Evolutionary conservation across 768 basidiomycete species (phyloP), one percentile per base, ranked within the genome.

Genomic region (Boletus barrowsii): DNA sequence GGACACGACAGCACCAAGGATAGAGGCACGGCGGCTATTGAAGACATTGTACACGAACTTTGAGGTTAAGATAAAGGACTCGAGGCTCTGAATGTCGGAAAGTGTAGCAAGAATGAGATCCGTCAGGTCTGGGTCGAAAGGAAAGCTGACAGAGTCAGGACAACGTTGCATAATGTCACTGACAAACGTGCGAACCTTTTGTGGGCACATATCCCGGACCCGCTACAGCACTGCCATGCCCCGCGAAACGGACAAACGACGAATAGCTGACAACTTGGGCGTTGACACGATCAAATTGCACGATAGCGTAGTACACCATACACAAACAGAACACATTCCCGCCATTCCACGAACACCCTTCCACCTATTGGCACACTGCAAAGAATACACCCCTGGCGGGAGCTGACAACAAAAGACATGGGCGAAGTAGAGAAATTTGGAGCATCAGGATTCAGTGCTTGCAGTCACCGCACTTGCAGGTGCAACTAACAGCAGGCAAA

Each of bases 401-500:
- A 17, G 17, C 22, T 17, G 8, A 29, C 26, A 29, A 22, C 26
- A 29, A 29, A 36, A 24, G 22, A 51, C 6, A 17, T 8, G 17
- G 14, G 10, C 35, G 10, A 24, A 14, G 2, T 22, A 22, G 17
- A 24, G 14, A 5, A 33, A 30, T 5, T 17, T 17, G 3, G 10
- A 29, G 26, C 26, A 29, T 29, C 26, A 29, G 26, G 10, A 41
- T 49, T 53, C 30, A 61, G 49, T 58, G 56, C 56, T 58, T 62
- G 62, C 62, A 64, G 43, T 55, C 59, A 36, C 56, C 22, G 37
- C 62, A 64, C 26, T 50, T 57, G 59, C 59, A 63, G 30, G 32
- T 18, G 29, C 62, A 64, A 10, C 62, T 63, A 24, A 24, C 6
- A 6, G 17, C 3, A 17, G 29, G 0, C 3, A 29, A 29, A 29